Evolutionary conservation across 2,329 filamentous ascomycete genomes (phyloP), one percentile per base, ranked within the genome.

Genomic region (Talaromyces rugulosus): DNA sequence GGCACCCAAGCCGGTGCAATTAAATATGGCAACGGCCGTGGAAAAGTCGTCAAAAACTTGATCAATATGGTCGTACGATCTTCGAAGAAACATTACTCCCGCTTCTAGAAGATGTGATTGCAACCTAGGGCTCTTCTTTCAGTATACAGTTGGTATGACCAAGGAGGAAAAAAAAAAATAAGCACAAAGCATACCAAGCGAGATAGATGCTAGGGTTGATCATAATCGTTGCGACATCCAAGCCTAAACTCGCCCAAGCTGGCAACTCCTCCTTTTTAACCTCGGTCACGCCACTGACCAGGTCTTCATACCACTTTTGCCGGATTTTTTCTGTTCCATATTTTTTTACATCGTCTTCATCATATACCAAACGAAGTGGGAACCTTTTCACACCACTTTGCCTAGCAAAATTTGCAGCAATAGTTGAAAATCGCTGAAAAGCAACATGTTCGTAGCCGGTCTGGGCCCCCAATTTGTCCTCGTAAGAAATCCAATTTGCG

Each of bases 141-240:
- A 51, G 44, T 33, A 51, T 31, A 59, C 33, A 34, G 8, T 56
- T 11, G 30, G n/a, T 36, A n/a, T 27, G 4, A 8, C 34, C 3
- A 31, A 31, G 30, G 34, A 28, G 23, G 23, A n/a, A 56, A 42
- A 28, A 56, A 28, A 7, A 40, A 33, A 56, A 5, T 8, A 31
- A 6, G 30, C 12, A 16, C 18, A 42, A 18, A 18, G 44, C 56
- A 51, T 51, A 59, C 56, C 56, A 59, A 50, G 50, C 16, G 18
- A 59, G 33, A 59, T 59, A 59, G 11, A 40, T 40, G 18, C 30
- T 28, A 23, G 56, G 56, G 33, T 59, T 59, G 14, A 59, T 59
- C 56, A 59, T 59, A 59, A 59, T 52, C 56, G 56, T 59, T n/a
- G 44, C n/a, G 18, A 59, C 18, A 59, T 59, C 56, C 4, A 59